A percentile compares a stretch with the other conserved stretches of the same genome.
Conservation (phyloP, 768 basidiomycete species). For the Hericium coralloides region DNA sequence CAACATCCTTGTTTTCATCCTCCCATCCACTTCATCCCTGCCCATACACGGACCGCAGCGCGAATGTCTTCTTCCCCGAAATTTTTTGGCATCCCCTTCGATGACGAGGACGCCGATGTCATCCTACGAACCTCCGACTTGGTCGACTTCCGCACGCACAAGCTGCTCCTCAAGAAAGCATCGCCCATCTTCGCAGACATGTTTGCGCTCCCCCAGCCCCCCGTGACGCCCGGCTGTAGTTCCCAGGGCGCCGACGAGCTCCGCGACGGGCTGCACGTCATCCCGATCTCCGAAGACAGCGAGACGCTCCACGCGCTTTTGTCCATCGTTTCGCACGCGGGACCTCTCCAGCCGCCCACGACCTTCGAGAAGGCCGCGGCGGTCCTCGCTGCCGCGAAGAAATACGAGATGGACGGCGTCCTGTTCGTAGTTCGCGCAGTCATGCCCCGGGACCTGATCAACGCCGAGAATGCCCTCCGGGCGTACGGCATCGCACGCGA, state of each 20-base stretch:
- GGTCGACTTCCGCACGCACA: slow-evolving; percentile 20
- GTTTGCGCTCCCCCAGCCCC: slow-evolving; percentile 23
- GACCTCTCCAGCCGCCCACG: neutral
- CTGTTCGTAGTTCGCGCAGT: neutral
- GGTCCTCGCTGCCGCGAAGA: neutral
- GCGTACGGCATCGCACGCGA: neutral
- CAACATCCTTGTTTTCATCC: too few relatives aligned
- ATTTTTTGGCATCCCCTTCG: neutral
- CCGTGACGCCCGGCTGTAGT: neutral
- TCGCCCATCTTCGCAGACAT: slow-evolving; percentile 27
- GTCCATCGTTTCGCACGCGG: neutral
- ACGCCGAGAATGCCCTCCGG: neutral
- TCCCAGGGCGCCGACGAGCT: neutral
- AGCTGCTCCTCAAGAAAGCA: slow-evolving; percentile 23
- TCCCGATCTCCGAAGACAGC: slow-evolving; percentile 9
- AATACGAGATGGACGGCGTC: neutral
- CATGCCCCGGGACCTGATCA: neutral
- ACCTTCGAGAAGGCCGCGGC: neutral
- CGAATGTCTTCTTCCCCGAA: neutral
- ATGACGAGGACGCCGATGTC: slow-evolving; percentile 6
- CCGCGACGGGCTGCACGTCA: neutral
- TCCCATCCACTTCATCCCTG: too few relatives aligned
- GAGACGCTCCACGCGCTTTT: neutral
- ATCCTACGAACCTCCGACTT: slow-evolving; percentile 3
- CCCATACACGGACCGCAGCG: too few relatives aligned